These are phyloP conservation scores for Globisporangium cederbergense DNA, from an alignment of 352 stramenopile species.

Conservation along the genomic window DNA sequence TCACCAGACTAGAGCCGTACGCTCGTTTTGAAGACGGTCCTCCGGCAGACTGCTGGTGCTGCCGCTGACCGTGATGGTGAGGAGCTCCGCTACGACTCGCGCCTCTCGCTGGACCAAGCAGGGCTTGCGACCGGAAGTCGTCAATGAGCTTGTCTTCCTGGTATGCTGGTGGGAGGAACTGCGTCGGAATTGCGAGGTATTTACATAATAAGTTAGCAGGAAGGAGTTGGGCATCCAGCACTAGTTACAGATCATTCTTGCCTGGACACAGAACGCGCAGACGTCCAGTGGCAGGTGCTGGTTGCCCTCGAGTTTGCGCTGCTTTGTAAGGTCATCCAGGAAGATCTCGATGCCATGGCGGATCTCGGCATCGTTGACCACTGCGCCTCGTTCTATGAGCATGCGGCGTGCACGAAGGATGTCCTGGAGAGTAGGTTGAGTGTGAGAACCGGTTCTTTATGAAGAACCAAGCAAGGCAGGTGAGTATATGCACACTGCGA, in stretches of 20 bases:
- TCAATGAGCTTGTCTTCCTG: conserved; percentile 34
- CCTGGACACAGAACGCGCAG: conserved; percentile 45
- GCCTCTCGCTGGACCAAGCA: conserved; percentile 17
- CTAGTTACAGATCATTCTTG: background rate
- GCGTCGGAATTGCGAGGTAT: background rate
- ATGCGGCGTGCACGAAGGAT: conserved; percentile 51
- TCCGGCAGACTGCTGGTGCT: conserved; percentile 15
- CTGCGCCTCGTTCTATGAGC: conserved; percentile 39
- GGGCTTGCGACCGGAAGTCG: conserved; percentile 27
- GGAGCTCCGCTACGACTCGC: conserved; percentile 9
- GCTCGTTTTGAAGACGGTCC: conserved; percentile 7
- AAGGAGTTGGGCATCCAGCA: background rate
- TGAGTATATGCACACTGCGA: background rate
- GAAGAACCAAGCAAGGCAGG: background rate
- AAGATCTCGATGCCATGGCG: conserved; percentile 43
- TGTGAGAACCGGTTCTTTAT: background rate
- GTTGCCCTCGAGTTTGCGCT: conserved; percentile 26
- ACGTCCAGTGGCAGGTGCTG: conserved; percentile 36
- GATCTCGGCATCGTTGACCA: conserved; percentile 19
- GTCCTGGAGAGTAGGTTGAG: conserved; percentile 27
- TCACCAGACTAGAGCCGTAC: conserved; percentile 43
- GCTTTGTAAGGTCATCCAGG: conserved; percentile 34
- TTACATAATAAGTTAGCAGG: background rate
- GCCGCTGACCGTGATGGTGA: conserved; percentile 12
- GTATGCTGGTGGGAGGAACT: conserved; percentile 52